These are phyloP conservation scores for Penicillium sp. DNA, from an alignment of 2,329 filamentous ascomycete genomes.

Conservation along the genomic window DNA sequence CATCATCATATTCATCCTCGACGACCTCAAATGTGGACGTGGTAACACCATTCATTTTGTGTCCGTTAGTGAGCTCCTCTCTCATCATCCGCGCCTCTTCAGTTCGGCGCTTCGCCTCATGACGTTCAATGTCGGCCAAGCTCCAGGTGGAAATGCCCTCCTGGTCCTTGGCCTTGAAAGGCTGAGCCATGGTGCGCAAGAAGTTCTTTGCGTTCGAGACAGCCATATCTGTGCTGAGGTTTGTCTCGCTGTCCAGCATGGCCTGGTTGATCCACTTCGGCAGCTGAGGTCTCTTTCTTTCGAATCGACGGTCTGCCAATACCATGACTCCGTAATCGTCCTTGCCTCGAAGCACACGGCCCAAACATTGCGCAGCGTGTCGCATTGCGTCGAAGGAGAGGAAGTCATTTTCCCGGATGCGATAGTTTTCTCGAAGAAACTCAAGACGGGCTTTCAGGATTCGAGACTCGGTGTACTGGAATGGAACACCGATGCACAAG, in stretches of 20 bases:
- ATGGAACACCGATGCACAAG: conserved; percentile 92
- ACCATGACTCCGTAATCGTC: conserved; percentile 99
- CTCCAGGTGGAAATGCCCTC: conserved; percentile 95
- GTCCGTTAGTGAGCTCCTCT: conserved; percentile 40
- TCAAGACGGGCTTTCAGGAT: conserved; percentile 94
- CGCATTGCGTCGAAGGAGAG: conserved; percentile 98
- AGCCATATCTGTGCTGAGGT: conserved; percentile 92
- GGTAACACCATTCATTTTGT: conserved; percentile 21
- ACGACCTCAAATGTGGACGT: conserved; percentile 23
- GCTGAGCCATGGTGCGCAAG: conserved; percentile 84
- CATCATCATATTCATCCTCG: conserved; percentile 40
- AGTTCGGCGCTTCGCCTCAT: conserved; percentile 64
- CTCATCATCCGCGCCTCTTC: conserved; percentile 64
- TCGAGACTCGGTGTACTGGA: conserved; percentile 96
- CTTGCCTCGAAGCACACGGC: conserved; percentile 89
- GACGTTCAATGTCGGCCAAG: conserved; percentile 67
- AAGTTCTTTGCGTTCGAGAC: conserved; percentile 86
- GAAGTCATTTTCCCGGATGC: conserved; percentile 95
- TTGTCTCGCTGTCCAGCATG: conserved; percentile 76
- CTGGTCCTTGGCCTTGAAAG: conserved; percentile 75
- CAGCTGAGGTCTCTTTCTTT: conserved; percentile 82
- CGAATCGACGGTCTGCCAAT: conserved; percentile 85
- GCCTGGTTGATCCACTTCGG: conserved; percentile 96
- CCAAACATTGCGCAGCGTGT: conserved; percentile 94
- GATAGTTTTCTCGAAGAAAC: conserved; percentile 94